Evolutionary conservation across 176 grass and related monocot species (phyloP).

Genomic region (Triticum turgidum): DNA sequence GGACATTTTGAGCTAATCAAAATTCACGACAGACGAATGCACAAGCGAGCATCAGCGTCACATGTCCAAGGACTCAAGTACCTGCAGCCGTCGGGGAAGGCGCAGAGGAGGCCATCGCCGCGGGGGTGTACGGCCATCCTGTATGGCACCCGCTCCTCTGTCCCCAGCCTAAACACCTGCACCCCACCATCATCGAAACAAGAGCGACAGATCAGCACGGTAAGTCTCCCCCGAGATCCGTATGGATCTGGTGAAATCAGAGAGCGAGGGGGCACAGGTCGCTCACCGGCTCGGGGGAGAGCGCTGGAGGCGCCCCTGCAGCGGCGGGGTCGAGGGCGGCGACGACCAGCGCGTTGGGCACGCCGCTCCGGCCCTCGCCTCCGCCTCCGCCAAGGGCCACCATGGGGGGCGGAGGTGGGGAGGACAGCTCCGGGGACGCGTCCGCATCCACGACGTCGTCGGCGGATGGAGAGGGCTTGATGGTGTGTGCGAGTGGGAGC

Average conservation of each 20-base stretch:
- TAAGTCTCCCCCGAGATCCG: background rate
- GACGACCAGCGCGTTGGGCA: constrained; percentile 78
- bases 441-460: background rate
- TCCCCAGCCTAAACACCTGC: constrained; percentile 70
- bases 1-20: background rate
- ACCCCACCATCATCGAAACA: background rate
- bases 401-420: constrained; percentile 11
- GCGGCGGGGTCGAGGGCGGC: constrained; percentile 38
- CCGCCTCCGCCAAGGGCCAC: constrained; percentile 71
- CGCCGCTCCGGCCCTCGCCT: constrained; percentile 71
- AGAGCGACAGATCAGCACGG: background rate
- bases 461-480: constrained; percentile 18
- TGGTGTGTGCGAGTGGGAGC: constrained; percentile 73
- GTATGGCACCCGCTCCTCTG: constrained; percentile 64
- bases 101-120: constrained; percentile 63
- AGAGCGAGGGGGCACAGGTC: background rate
- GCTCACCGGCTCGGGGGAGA: constrained; percentile 62
- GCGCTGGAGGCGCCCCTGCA: background rate
- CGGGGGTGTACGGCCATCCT: constrained; percentile 89
- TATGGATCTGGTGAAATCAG: constrained; percentile 1
- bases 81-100: constrained; percentile 85
- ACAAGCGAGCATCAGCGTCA: background rate
- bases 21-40: background rate
- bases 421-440: background rate
- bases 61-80: background rate